These are phyloP conservation scores for Thermoascus crustaceus DNA, from an alignment of 2,329 filamentous ascomycete species.

Conservation along the genomic window DNA sequence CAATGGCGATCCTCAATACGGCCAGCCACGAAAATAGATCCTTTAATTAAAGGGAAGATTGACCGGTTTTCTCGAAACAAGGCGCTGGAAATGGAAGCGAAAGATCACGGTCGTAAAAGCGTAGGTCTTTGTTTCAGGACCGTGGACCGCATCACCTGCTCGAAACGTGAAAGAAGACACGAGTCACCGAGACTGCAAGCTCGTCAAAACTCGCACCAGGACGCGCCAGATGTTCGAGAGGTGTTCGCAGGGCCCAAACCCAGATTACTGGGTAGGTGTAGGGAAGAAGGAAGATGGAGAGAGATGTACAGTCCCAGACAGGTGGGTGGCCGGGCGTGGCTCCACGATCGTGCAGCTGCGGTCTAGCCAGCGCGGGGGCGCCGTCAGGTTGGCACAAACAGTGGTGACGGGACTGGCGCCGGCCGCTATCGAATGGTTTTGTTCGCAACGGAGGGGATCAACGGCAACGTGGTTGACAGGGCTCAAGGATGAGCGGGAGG, in stretches of 20 bases:
- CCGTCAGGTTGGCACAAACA: conserved; percentile 5
- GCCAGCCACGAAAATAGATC: not conserved
- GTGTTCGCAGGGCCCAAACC: not conserved
- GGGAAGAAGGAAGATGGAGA: conserved; percentile 2
- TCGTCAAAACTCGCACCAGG: too few relatives aligned
- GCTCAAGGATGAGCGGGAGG: conserved; percentile 6
- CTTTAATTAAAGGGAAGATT: too few relatives aligned
- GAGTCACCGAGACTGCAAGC: not conserved
- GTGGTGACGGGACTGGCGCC: not conserved
- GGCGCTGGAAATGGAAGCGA: conserved; percentile 1
- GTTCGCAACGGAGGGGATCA: conserved; percentile 8
- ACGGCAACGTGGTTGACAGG: conserved; percentile 21
- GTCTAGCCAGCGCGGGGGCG: conserved; percentile 11
- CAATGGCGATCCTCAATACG: not conserved
- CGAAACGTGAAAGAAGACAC: not conserved
- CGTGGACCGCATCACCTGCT: conserved; percentile 1
- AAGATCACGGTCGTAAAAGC: not conserved
- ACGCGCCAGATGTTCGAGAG: conserved; percentile 4
- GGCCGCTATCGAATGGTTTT: not conserved
- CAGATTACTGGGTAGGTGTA: conserved; percentile 1
- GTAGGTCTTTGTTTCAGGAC: conserved; percentile 1
- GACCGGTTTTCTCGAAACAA: too few relatives aligned
- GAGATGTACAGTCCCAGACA: conserved; percentile 10
- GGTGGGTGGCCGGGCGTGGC: conserved; percentile 9
- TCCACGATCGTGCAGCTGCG: conserved; percentile 13